Base-by-base conservation (phyloP, 2,329 filamentous ascomycete genomes). In the Hymenoscyphus scutula region DNA sequence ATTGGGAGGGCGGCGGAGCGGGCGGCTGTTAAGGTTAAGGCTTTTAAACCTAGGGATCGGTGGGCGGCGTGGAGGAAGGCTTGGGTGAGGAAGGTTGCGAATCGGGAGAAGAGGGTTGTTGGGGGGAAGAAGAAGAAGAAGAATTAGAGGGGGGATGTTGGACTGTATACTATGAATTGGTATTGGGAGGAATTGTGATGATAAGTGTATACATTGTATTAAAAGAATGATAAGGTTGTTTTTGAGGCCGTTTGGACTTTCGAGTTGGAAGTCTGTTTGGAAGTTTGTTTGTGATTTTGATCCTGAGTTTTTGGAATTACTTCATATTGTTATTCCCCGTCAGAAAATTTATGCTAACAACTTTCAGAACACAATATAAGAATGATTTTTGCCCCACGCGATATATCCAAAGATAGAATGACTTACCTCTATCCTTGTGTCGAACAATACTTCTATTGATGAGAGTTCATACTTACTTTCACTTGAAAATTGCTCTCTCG, bases 21-120 rank as follows among this genome's bases (percentile, higher is more conserved):
- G 73, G 82, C 82, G 27, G 82, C 82, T 27, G 79, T 87, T 59
- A 79, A 79, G 66, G 85, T 86, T 71, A 78, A 82, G 64, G 79
- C 79, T 63, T 85, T 85, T 72, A 80, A 84, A 64, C 81, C 80
- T 13, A 81, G 82, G 45, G 84, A 76, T 71, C 65, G 74, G 45
- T 90, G 84, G 79, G 76, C 82, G 70, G 87, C 87, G 15, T 89
- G 87, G 87, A 80, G 83, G 72, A 88, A 85, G 80, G 77, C 79
- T 60, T 75, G 75, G 61, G 78, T 78, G 66, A 79, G 81, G 72
- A 79, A 79, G 67, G 77, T 79, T 70, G 77, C 75, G 67, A 79
- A 76, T 72, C 79, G 78, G 54, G 82, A 84, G 75, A 81, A 81
- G 77, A 83, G 80, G 75, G 79, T 80, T 64, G 71, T 84, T 75